These are phyloP conservation scores for Dendrobium officinale DNA, from an alignment of 106 monocot genomes.

Conservation along the genomic window DNA sequence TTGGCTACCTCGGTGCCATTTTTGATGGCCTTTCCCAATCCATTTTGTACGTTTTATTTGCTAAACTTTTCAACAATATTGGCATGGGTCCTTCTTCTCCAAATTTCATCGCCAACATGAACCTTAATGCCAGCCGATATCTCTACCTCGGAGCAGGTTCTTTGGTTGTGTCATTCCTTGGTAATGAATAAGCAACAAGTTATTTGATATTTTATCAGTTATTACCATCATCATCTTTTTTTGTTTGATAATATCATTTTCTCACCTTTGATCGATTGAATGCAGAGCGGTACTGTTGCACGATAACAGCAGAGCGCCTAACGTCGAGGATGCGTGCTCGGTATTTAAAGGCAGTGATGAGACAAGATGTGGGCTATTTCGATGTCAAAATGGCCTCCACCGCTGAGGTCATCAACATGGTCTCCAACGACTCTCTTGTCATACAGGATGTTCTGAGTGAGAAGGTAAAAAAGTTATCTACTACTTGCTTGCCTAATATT, in stretches of 20 bases:
- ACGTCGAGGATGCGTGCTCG: slow-evolving; percentile 11
- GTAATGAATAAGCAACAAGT: neutral
- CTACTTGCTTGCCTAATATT: too few relatives aligned
- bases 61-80: slow-evolving; percentile 7
- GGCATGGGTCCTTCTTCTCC: neutral
- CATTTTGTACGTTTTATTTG: neutral
- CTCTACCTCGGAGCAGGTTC: neutral
- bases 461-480: neutral
- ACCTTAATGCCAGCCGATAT: neutral
- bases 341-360: slow-evolving; percentile 8
- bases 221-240: neutral
- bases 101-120: neutral
- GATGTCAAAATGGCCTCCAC: slow-evolving; percentile 18
- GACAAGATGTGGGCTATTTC: slow-evolving; percentile 15
- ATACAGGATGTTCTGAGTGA: slow-evolving; percentile 62
- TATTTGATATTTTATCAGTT: neutral
- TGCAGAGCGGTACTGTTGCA: slow-evolving; percentile 16
- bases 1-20: slow-evolving; percentile 34
- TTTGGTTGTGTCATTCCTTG: neutral
- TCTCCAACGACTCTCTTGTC: slow-evolving; percentile 60
- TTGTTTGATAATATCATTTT: neutral
- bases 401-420: slow-evolving; percentile 47
- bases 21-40: slow-evolving; percentile 35
- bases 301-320: slow-evolving; percentile 5
- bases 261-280: neutral